Base-by-base conservation (phyloP, 768 basidiomycete genomes). In the Psilocybe cyanescens region DNA sequence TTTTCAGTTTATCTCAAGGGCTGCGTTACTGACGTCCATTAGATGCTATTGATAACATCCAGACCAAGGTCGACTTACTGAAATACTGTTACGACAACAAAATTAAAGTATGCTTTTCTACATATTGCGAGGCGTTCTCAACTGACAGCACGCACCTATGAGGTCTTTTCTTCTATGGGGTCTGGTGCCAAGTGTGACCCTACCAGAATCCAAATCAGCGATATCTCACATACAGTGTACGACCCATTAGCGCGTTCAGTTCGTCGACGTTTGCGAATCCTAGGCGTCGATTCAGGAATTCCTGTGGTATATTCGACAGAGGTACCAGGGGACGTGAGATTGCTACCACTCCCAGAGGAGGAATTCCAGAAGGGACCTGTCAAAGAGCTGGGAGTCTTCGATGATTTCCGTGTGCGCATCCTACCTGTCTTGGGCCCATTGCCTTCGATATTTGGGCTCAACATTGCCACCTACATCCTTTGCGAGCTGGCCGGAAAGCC, bases 11-110 rank as follows among this genome's bases (percentile, higher is more conserved):
- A n/a, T 55, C 47, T 33, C 8, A 31, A 24, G 8, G 52, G 28
- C 64, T 56, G 28, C 8, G n/a, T 48, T 12, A 3, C 12, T 30
- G 33, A 24, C 19, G 11, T 50, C 30, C 19, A 55, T 8, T 17
- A 87, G 97, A 99, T 74, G 95, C 95, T 4, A 99, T 99, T 61
- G 97, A 99, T 76, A 99, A 99, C 70, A 97, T 99, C 63, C 85
- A 91, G 50, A 97, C 97, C 0, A 99, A 99, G 72, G 94, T 97
- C 9, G 96, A 99, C 68, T 80, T 99, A 47, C 83, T 99, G 7
- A 87, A 91, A 59, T 90, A 96, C 73, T 99, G 97, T 68, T 85
- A 91, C 67, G 85, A 89, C 58, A 80, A 90, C 64, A 71, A 81
- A 16, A 87, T 99, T 74, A 95, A 92, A 79, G 94, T 91, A 50